These are phyloP conservation scores for Cornus florida DNA, from an alignment of 148 eudicot genomes.

Conservation along the genomic window DNA sequence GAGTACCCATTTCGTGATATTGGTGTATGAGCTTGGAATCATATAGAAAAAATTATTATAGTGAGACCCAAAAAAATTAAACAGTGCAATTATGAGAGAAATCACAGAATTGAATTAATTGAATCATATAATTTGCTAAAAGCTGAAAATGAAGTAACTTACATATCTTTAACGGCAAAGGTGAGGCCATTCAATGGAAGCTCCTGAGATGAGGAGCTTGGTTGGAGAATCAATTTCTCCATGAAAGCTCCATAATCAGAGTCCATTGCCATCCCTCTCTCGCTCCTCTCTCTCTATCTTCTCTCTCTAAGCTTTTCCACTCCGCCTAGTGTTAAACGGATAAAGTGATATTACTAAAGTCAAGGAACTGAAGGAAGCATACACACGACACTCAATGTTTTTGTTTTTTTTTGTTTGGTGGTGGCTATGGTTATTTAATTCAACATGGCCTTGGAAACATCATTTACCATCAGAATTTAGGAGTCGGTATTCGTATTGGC, in stretches of 20 bases:
- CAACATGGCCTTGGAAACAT: too few relatives aligned
- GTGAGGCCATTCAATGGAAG: constrained; percentile 73
- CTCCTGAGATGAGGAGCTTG: constrained; percentile 30
- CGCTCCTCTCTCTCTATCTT: background rate
- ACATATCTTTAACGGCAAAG: constrained; percentile 93
- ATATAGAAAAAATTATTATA: too few relatives aligned
- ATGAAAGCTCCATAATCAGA: constrained; percentile 72
- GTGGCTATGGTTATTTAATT: too few relatives aligned
- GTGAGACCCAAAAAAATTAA: background rate
- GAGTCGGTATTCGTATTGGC: too few relatives aligned
- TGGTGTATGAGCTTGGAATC: too few relatives aligned
- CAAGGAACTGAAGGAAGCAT: background rate
- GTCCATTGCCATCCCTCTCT: constrained; percentile 34
- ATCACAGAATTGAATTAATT: too few relatives aligned
- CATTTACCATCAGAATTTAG: too few relatives aligned
- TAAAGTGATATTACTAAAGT: background rate
- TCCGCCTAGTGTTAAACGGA: background rate
- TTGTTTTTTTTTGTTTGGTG: too few relatives aligned
- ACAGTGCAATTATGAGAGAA: background rate
- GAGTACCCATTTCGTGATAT: too few relatives aligned
- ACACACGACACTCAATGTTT: background rate
- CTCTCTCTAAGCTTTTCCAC: background rate
- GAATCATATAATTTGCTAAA: background rate
- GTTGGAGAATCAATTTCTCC: constrained; percentile 54
- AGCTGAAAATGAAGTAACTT: constrained; percentile 15